Evolutionary conservation across 2,329 filamentous ascomycete species (phyloP).

Genomic region (Pseudogymnoascus sp.): DNA sequence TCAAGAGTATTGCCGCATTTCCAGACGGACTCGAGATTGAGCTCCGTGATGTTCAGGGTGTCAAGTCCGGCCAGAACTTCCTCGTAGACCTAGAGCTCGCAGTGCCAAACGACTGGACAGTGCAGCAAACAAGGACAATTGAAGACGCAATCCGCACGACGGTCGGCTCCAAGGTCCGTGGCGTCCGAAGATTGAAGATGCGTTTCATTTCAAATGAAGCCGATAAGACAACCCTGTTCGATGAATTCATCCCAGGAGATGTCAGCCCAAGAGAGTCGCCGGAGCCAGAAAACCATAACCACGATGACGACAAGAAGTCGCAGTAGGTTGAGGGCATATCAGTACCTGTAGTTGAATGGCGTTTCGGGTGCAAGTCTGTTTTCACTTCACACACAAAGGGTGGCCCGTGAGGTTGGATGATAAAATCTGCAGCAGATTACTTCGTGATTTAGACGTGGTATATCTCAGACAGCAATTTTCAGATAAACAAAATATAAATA

Average conservation of each 20-base stretch:
- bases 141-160: slow-evolving; percentile 67
- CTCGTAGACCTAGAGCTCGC: slow-evolving; percentile 83
- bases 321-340: neutral
- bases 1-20: slow-evolving; percentile 50
- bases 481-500: neutral
- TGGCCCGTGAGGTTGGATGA: neutral
- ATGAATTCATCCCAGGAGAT: slow-evolving; percentile 70
- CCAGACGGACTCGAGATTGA: slow-evolving; percentile 53
- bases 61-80: slow-evolving; percentile 96
- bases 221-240: slow-evolving; percentile 51
- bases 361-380: slow-evolving; percentile 8
- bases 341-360: neutral
- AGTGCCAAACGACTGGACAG: slow-evolving; percentile 68
- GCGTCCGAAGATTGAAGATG: slow-evolving; percentile 75
- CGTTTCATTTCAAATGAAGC: slow-evolving; percentile 70
- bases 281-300: slow-evolving; percentile 31
- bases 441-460: neutral
- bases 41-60: slow-evolving; percentile 66
- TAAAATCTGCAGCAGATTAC: neutral
- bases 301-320: slow-evolving; percentile 5
- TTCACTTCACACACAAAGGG: slow-evolving; percentile 1
- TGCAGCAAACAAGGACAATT: slow-evolving; percentile 61
- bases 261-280: slow-evolving; percentile 50
- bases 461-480: neutral
- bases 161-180: slow-evolving; percentile 71